Base-by-base conservation (phyloP, 164 flowering plant species). In the Magnolia officinalis region DNA sequence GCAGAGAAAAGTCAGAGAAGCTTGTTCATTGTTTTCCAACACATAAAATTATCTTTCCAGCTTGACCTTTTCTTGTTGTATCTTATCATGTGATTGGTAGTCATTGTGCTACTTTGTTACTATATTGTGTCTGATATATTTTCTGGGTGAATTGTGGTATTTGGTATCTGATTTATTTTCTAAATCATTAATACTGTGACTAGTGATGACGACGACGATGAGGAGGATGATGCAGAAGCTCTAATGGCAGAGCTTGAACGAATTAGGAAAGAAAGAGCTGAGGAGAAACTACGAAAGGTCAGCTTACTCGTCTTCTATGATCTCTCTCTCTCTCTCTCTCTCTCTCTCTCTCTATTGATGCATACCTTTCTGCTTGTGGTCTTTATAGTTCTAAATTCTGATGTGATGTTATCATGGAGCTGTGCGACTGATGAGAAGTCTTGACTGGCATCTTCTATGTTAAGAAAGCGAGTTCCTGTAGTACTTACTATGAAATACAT, bases 141-240 rank as follows among this genome's bases (percentile, higher is more conserved):
- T 55, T 55, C 61, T 11, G 8, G 18, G 61, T 55, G 18, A 9
- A 55, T 55, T 11, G 2, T 55, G 61, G 9, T 23, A 24, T 66
- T 21, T 9, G 29, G 29, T 9, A 66, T 66, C 13, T 66, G 29
- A 10, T 66, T 66, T 8, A 20, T 65, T 23, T 65, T 65, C 14
- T 21, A 24, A 26, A 63, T 20, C 55, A 52, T 5, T 5, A 55
- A 20, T 4, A 6, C 3, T n/a, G 29, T 49, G 6, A 16, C 11
- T 58, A 74, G 81, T 74, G 87, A 86, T 74, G 89, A 86, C 65
- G 91, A 88, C 5, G 92, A 89, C 13, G 96, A 91, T 23, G 96
- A 89, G 50, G 98, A 92, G 71, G 98, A 95, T 84, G 95, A 93
- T 77, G 87, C 89, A 19, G 96, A 89, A 86, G 99, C 98, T 74